Percentiles rank a stretch among this genome's conserved stretches.
phyloP scores from a whole-genome alignment of 306 rosid species.

The Pterocarpus santalinus region DNA sequence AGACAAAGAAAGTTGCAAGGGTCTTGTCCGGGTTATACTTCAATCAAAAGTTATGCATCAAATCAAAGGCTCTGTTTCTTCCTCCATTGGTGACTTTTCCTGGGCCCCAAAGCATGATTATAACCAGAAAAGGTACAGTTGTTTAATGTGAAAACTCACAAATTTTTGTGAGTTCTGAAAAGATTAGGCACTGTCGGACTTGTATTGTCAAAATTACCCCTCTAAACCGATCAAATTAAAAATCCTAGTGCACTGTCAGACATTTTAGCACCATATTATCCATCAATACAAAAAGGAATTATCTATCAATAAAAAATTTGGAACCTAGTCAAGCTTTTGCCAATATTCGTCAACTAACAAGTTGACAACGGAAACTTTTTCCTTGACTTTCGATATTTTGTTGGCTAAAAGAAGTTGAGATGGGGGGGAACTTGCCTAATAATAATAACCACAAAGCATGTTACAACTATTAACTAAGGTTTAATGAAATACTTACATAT shows the following conservation, averaged over 20 bases:
- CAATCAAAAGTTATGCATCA: constrained; percentile 63
- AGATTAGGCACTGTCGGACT: constrained; percentile 41
- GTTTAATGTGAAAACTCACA: constrained; percentile 39
- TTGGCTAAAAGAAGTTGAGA: background rate
- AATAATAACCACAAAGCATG: too few relatives aligned
- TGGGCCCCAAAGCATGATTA: constrained; percentile 48
- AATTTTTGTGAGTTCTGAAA: constrained; percentile 16
- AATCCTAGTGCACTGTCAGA: constrained; percentile 21
- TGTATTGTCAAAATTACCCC: constrained; percentile 47
- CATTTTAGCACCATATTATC: background rate
- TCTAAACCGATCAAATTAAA: constrained; percentile 43
- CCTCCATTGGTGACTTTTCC: constrained; percentile 52
- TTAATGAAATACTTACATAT: too few relatives aligned
- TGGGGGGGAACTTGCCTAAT: too few relatives aligned
- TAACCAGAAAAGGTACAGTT: constrained; percentile 49
- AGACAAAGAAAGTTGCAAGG: constrained; percentile 21
- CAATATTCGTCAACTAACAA: background rate
- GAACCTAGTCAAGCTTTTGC: background rate
- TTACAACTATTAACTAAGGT: too few relatives aligned
- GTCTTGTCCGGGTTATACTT: constrained; percentile 42
- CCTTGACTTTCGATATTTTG: too few relatives aligned
- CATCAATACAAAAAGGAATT: background rate
- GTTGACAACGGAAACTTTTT: too few relatives aligned
- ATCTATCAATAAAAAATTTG: background rate
- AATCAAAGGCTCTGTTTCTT: constrained; percentile 61